phyloP scores from a whole-genome alignment of 352 stramenopile genomes.

The Phytophthora palmivora region DNA sequence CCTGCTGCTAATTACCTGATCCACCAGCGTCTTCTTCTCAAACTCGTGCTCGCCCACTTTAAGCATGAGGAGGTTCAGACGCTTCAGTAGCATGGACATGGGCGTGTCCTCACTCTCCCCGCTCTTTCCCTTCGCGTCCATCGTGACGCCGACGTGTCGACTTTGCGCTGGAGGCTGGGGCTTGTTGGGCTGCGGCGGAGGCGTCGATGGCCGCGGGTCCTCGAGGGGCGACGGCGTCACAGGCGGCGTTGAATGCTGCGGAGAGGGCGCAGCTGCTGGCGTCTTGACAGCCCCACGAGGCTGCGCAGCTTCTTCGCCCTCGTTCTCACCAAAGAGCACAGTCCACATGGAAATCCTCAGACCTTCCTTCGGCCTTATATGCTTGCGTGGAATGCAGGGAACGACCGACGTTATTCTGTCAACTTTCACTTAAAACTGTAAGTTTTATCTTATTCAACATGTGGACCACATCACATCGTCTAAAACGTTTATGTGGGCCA shows the following conservation, averaged over 20 bases:
- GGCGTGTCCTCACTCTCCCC: constrained; percentile 45
- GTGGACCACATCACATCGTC: not conserved
- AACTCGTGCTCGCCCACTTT: constrained; percentile 88
- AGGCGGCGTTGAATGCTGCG: constrained; percentile 39
- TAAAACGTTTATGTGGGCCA: too few relatives aligned
- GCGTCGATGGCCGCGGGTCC: constrained; percentile 28
- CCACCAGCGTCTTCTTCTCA: constrained; percentile 87
- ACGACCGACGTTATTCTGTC: too few relatives aligned
- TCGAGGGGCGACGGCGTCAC: constrained; percentile 43
- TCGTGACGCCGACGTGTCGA: not conserved
- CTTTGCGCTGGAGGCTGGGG: not conserved
- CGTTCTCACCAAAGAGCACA: constrained; percentile 66
- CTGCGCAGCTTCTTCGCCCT: constrained; percentile 22
- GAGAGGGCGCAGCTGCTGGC: constrained; percentile 16
- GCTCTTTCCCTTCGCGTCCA: constrained; percentile 17
- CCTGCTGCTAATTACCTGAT: constrained; percentile 41
- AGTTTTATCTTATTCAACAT: not conserved
- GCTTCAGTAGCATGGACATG: constrained; percentile 81
- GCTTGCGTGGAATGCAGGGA: constrained; percentile 28
- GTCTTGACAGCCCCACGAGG: constrained; percentile 15
- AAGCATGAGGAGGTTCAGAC: constrained; percentile 86
- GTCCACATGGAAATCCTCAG: constrained; percentile 51
- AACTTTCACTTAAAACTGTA: not conserved
- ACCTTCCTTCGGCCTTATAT: constrained; percentile 22
- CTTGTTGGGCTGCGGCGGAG: constrained; percentile 16